A percentile compares a stretch with the other conserved stretches of the same genome.
These are phyloP conservation scores for Monosporozyma solicola DNA, from an alignment of 805 yeast species.

Conservation along the genomic window DNA sequence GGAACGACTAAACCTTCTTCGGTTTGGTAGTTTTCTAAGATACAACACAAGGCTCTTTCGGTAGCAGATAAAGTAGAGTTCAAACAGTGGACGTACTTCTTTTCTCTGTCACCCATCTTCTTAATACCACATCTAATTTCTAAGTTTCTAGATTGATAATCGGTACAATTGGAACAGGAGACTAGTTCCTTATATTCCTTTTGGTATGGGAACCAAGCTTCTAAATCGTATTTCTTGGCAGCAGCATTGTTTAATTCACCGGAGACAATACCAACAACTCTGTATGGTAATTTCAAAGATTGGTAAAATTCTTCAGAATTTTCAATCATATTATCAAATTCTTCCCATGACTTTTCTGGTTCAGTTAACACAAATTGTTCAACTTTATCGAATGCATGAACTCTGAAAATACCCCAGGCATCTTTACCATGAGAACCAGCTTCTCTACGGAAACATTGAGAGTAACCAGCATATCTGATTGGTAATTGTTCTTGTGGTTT, in stretches of 20 bases:
- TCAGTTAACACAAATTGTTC: constrained; percentile 95
- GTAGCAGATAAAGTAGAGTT: constrained; percentile 97
- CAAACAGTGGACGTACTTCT: constrained; percentile 97
- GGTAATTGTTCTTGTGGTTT: constrained; percentile 95
- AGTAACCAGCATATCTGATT: constrained; percentile 92
- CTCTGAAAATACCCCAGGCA: constrained; percentile 99
- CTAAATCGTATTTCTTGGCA: constrained; percentile 96
- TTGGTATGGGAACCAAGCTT: constrained; percentile 99
- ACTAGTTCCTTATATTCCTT: constrained; percentile 97
- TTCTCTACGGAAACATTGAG: constrained; percentile 98
- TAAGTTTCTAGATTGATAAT: constrained; percentile 95
- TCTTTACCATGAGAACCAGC: constrained; percentile 99
- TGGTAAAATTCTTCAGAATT: constrained; percentile 88
- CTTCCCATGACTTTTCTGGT: constrained; percentile 97
- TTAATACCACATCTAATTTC: constrained; percentile 98
- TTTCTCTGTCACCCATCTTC: constrained; percentile 88
- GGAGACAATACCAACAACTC: constrained; percentile 95
- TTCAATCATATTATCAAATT: constrained; percentile 92
- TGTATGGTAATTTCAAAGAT: constrained; percentile 85
- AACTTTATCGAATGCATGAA: constrained; percentile 95
- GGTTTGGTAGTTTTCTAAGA: constrained; percentile 95
- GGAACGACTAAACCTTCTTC: constrained; percentile 92
- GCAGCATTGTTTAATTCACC: constrained; percentile 99
- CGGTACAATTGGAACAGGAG: constrained; percentile 98
- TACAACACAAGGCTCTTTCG: constrained; percentile 95